Percentiles rank a stretch among this genome's conserved stretches.
Evolutionary conservation across 2,329 filamentous ascomycete genomes (phyloP).

Genomic region (Colletotrichum tabaci): DNA sequence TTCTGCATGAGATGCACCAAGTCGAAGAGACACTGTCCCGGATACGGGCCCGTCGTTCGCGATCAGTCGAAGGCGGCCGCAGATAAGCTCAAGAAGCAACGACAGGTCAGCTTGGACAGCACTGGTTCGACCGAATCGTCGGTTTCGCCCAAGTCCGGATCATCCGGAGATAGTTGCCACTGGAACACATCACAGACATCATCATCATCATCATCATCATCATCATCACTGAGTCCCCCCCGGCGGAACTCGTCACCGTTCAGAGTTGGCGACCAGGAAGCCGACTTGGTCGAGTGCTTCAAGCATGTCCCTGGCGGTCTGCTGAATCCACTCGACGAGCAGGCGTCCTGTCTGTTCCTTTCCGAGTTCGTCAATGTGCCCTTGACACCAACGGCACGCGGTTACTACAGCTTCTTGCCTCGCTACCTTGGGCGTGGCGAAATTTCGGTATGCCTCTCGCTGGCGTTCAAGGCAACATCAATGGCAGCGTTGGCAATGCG

Average conservation of each 20-base stretch:
- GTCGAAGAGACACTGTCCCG: conserved; percentile 45
- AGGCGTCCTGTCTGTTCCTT: conserved; percentile 40
- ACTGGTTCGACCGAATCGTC: background rate
- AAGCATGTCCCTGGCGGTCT: conserved; percentile 33
- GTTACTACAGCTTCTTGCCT: conserved; percentile 39
- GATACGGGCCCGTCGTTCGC: conserved; percentile 46
- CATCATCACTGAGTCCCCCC: background rate
- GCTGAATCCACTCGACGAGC: conserved; percentile 35
- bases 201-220: background rate
- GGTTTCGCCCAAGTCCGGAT: background rate
- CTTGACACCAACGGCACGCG: conserved; percentile 20
- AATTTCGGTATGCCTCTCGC: conserved; percentile 33
- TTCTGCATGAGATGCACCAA: conserved; percentile 67
- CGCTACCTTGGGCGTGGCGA: conserved; percentile 32
- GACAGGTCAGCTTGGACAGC: conserved; percentile 3
- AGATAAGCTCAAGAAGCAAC: conserved; percentile 35
- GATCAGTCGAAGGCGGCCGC: conserved; percentile 44
- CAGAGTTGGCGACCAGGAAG: conserved; percentile 23
- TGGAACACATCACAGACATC: background rate
- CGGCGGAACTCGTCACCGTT: conserved; percentile 23
- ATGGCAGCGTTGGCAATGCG: conserved; percentile 40
- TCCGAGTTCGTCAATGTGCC: conserved; percentile 42
- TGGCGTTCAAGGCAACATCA: conserved; percentile 41
- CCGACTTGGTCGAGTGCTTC: conserved; percentile 27
- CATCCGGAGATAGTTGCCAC: conserved; percentile 8